Percentiles rank a stretch among this genome's conserved stretches.
Evolutionary conservation across 2,329 filamentous ascomycete species (phyloP).

Genomic region (Domatiomyces globalis): DNA sequence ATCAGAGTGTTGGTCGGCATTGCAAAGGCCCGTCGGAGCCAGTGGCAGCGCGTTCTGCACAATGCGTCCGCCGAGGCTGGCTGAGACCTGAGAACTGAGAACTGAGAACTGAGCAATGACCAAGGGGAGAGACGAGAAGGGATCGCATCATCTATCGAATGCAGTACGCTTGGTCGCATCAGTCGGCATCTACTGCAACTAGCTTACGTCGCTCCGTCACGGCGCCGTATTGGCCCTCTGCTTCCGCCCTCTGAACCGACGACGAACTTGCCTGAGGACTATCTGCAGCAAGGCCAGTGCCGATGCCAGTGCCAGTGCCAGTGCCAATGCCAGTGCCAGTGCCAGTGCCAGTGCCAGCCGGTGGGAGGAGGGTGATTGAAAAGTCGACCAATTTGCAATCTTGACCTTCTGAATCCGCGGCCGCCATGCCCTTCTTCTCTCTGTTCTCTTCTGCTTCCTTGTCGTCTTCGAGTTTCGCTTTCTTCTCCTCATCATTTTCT

Average conservation of each 20-base stretch:
- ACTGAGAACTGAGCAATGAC: not conserved
- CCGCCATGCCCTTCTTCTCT: not conserved
- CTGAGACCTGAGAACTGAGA: not conserved
- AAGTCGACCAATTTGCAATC: not conserved
- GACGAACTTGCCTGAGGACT: not conserved
- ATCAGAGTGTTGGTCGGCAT: conserved; percentile 35
- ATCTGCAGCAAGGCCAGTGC: not conserved
- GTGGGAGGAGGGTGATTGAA: not conserved
- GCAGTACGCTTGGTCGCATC: no score
- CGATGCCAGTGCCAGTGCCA: not conserved
- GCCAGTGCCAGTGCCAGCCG: no score
- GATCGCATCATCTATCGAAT: no score
- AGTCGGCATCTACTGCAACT: no score
- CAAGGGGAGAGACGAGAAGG: not conserved
- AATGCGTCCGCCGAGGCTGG: conserved; percentile 1
- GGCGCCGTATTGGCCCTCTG: no score
- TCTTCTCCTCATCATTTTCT: conserved; percentile 3
- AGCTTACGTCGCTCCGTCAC: no score
- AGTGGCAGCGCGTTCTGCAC: conserved; percentile 14
- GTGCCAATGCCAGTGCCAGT: not conserved
- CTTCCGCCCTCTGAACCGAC: no score
- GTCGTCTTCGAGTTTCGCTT: not conserved
- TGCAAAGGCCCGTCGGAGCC: conserved; percentile 48
- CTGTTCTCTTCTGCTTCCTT: not conserved
- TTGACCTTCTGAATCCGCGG: not conserved